These are phyloP conservation scores for Xylaria sp. DNA, from an alignment of 2,329 filamentous ascomycete genomes.

Conservation along the genomic window DNA sequence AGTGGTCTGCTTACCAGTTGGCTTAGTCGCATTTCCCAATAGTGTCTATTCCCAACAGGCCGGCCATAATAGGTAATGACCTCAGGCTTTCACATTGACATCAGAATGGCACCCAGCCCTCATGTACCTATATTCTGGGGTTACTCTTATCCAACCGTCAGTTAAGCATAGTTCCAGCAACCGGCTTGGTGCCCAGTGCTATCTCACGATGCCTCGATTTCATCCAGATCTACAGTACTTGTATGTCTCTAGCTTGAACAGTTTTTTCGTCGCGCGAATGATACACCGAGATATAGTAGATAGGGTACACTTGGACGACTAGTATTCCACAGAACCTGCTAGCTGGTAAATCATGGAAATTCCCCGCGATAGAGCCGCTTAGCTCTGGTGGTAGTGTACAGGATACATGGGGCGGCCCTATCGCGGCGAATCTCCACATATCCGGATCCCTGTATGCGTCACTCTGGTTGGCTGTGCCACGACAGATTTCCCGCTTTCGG, in stretches of 20 bases:
- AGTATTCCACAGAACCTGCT: slow-evolving; percentile 19
- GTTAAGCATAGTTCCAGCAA: too few species aligned
- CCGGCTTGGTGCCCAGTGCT: background rate
- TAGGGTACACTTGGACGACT: background rate
- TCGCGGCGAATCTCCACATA: slow-evolving; percentile 45
- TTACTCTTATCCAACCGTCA: too few species aligned
- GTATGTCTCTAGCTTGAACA: background rate
- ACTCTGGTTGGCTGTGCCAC: slow-evolving; percentile 37
- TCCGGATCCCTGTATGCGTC: slow-evolving; percentile 30
- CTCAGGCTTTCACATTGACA: background rate
- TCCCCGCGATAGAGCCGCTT: slow-evolving; percentile 50
- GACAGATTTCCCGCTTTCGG: slow-evolving; percentile 34
- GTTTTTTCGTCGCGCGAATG: slow-evolving; percentile 3
- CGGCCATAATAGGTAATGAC: background rate
- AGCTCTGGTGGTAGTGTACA: slow-evolving; percentile 27
- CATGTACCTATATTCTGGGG: background rate
- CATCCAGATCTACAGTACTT: background rate
- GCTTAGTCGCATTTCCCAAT: background rate
- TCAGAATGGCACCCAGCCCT: background rate
- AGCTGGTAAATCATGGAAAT: slow-evolving; percentile 36
- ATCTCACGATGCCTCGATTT: background rate
- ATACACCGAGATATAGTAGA: background rate
- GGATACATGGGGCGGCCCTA: slow-evolving; percentile 48
- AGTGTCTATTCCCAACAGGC: background rate
- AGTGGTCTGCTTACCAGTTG: slow-evolving; percentile 2